Evolutionary conservation across 768 basidiomycete species (phyloP).

Genomic region (Pilatotrama ljubarskyi): DNA sequence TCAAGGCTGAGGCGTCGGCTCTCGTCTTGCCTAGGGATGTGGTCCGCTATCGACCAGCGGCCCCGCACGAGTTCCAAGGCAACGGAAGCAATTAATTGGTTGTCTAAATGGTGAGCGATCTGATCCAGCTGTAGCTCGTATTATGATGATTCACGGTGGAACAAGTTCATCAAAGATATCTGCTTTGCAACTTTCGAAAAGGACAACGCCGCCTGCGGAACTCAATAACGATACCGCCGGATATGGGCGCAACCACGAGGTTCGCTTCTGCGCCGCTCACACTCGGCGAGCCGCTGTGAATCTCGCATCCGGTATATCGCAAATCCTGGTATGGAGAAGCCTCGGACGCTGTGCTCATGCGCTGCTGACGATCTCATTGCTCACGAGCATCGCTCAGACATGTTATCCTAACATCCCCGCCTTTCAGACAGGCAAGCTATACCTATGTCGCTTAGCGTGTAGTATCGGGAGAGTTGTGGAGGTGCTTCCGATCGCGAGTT

Average conservation of each 20-base stretch:
- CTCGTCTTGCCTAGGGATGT: too few species aligned
- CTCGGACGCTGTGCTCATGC: neutral
- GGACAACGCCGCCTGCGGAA: neutral
- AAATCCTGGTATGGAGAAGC: constrained; percentile 8
- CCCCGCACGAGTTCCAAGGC: neutral
- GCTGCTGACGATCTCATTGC: neutral
- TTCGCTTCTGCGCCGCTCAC: constrained; percentile 6
- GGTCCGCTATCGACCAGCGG: neutral
- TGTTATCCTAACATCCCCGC: too few species aligned
- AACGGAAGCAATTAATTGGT: neutral
- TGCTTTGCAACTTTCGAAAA: neutral
- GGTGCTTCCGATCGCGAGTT: neutral
- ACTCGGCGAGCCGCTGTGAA: constrained; percentile 10
- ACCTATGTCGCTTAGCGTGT: too few species aligned
- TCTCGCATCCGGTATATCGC: constrained; percentile 11
- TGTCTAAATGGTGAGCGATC: too few species aligned
- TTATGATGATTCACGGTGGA: neutral
- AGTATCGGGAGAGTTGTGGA: too few species aligned
- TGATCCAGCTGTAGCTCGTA: too few species aligned
- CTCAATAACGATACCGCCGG: neutral
- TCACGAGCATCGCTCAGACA: neutral
- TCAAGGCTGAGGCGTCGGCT: too few species aligned
- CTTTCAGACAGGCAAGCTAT: neutral
- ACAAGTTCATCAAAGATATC: neutral
- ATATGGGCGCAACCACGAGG: constrained; percentile 13